These are phyloP conservation scores for Hemerocallis citrina DNA, from an alignment of 106 monocot species.

Conservation along the genomic window DNA sequence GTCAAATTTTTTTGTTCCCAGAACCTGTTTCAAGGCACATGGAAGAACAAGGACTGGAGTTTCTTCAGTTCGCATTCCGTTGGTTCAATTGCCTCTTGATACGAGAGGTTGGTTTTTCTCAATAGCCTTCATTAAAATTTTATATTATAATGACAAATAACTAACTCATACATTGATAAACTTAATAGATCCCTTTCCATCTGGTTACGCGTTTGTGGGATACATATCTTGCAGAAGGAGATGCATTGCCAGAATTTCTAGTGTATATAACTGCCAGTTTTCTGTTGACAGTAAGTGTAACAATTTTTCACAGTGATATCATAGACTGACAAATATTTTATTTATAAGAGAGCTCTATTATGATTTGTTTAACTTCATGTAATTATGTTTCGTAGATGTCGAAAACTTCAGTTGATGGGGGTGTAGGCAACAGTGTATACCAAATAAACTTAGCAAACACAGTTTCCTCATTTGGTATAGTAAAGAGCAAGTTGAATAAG, in stretches of 20 bases:
- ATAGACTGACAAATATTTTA: neutral
- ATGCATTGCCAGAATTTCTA: conserved; percentile 94
- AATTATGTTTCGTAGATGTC: too few relatives aligned
- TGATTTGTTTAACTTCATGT: neutral
- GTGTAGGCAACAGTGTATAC: too few relatives aligned
- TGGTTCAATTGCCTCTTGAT: conserved; percentile 99
- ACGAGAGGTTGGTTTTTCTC: conserved; percentile 61
- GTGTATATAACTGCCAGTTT: conserved; percentile 98
- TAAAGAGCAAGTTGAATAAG: too few relatives aligned
- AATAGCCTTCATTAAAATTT: neutral
- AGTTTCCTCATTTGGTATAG: too few relatives aligned
- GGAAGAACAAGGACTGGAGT: conserved; percentile 95
- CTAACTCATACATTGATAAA: neutral
- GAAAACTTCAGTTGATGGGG: too few relatives aligned
- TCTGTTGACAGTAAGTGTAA: conserved; percentile 71
- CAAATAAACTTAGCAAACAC: too few relatives aligned
- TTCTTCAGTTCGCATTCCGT: conserved; percentile 98
- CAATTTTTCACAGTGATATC: neutral
- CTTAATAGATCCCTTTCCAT: conserved; percentile 78
- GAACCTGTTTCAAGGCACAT: conserved; percentile 44
- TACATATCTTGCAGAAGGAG: conserved; percentile 96
- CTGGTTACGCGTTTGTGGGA: conserved; percentile 93
- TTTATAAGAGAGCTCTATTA: neutral
- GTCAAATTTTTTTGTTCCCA: conserved; percentile 4
- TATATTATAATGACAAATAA: neutral